Evolutionary conservation across 2,329 filamentous ascomycete species (phyloP).

Genomic region (Teratosphaeria destructans): DNA sequence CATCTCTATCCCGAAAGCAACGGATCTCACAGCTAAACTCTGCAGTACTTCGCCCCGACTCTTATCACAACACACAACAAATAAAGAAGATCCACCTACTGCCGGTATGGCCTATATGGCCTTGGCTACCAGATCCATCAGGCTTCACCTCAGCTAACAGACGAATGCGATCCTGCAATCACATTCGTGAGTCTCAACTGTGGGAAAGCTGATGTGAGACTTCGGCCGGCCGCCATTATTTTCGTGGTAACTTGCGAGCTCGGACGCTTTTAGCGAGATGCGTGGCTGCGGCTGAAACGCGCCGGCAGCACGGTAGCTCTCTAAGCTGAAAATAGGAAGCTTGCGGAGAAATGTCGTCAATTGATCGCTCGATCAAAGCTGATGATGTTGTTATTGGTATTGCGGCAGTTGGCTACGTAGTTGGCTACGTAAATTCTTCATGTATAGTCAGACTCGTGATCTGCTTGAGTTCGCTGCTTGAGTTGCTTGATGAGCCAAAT

Average conservation of each 20-base stretch:
- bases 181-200: background rate
- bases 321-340: background rate
- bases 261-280: background rate
- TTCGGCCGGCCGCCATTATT: background rate
- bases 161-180: background rate
- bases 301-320: background rate
- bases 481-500: slow-evolving; percentile 21
- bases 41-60: background rate
- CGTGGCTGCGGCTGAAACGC: background rate
- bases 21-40: background rate
- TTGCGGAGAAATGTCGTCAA: background rate
- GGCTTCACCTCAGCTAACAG: background rate
- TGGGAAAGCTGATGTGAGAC: background rate
- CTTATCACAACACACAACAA: background rate
- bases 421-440: background rate
- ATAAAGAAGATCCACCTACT: background rate
- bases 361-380: background rate
- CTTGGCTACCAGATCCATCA: background rate
- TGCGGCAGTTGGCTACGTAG: background rate
- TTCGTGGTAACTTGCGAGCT: background rate
- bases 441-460: background rate
- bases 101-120: background rate
- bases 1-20: background rate
- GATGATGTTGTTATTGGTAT: background rate
- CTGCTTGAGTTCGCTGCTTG: slow-evolving; percentile 1